Percentiles rank a stretch among this genome's conserved stretches.
Evolutionary conservation across 257 asterid genomes (phyloP).

Genomic region (Solanum phureja): DNA sequence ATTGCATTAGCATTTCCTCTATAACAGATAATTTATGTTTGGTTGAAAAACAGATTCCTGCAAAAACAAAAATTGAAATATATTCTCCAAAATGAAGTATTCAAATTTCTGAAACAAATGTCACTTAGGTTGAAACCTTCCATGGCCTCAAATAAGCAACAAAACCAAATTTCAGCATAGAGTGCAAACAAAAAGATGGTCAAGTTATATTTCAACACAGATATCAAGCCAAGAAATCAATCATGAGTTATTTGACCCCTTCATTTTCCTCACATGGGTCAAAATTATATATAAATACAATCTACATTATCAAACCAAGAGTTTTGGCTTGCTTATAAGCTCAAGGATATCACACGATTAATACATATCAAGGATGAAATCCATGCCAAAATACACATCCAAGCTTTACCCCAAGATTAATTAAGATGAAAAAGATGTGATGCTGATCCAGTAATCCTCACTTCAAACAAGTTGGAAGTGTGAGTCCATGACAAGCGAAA

Average conservation of each 20-base stretch:
- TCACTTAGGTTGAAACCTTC: not conserved
- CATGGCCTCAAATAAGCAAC: not conserved
- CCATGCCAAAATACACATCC: not conserved
- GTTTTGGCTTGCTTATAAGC: not conserved
- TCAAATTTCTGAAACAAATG: not conserved
- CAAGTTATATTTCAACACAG: not conserved
- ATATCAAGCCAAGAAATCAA: not conserved
- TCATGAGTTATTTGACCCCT: not conserved
- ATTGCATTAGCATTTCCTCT: not conserved
- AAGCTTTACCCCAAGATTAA: constrained; percentile 11
- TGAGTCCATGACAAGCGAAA: constrained; percentile 77
- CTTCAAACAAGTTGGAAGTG: constrained; percentile 75
- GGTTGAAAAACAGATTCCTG: not conserved
- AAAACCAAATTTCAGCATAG: not conserved
- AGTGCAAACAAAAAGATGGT: not conserved
- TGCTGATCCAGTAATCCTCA: constrained; percentile 18
- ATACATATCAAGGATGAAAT: not conserved
- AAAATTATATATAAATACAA: not conserved
- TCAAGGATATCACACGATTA: not conserved
- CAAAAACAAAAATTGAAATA: not conserved
- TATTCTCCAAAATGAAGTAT: not conserved
- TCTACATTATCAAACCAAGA: not conserved
- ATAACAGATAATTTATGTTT: not conserved
- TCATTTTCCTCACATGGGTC: not conserved
- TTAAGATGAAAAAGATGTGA: constrained; percentile 8